A percentile compares a stretch with the other conserved stretches of the same genome.
phyloP scores from a whole-genome alignment of 2,329 filamentous ascomycete genomes.

The Sclerotinia sclerotiorum region DNA sequence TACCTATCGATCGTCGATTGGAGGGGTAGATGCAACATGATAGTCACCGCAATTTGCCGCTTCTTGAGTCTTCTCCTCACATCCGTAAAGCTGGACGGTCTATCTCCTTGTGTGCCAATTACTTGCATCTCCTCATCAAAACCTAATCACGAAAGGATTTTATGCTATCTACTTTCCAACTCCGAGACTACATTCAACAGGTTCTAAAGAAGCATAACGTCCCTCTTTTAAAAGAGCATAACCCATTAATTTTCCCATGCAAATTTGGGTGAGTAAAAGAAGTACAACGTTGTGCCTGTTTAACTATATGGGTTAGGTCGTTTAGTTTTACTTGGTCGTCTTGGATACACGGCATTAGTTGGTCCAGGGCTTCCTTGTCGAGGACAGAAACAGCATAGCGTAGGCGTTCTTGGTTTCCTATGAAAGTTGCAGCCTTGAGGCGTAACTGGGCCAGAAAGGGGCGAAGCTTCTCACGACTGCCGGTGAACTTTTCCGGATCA shows the following conservation, averaged over 20 bases:
- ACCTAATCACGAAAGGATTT: background rate
- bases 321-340: background rate
- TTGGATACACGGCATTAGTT: background rate
- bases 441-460: background rate
- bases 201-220: background rate
- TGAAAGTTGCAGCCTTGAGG: background rate
- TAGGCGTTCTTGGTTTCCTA: background rate
- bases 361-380: background rate
- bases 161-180: background rate
- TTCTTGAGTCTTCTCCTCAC: background rate
- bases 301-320: background rate
- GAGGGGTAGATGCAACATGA: background rate
- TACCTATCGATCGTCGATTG: slow-evolving; percentile 9
- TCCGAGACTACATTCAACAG: background rate
- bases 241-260: background rate
- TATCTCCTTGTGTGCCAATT: background rate
- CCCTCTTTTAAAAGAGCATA: background rate
- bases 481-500: background rate
- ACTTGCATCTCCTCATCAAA: background rate
- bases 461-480: background rate
- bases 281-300: background rate
- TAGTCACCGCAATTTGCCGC: background rate
- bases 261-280: background rate
- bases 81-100: background rate
- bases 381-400: background rate